Conservation (phyloP, 2,329 filamentous ascomycete species). For the Colletotrichum spaethianum region DNA sequence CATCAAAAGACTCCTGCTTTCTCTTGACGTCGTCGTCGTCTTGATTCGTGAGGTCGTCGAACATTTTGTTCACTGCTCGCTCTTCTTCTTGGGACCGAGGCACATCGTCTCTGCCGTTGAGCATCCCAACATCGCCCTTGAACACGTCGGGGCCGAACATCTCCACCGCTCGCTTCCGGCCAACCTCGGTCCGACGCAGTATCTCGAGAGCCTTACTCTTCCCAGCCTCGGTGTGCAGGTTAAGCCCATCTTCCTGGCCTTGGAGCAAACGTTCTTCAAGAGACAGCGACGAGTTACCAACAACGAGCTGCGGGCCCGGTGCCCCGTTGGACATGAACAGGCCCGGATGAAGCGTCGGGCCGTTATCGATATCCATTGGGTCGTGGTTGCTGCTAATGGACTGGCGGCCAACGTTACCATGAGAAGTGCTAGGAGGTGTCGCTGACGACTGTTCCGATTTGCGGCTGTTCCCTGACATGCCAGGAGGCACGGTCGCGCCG, state of each 20-base stretch:
- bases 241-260: slow-evolving; percentile 61
- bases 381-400: slow-evolving; percentile 49
- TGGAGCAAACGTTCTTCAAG: slow-evolving; percentile 67
- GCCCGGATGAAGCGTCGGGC: slow-evolving; percentile 56
- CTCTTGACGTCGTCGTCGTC: slow-evolving; percentile 65
- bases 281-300: slow-evolving; percentile 56
- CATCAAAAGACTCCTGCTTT: slow-evolving; percentile 52
- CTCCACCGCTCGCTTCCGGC: slow-evolving; percentile 64
- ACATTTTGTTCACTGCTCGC: slow-evolving; percentile 68
- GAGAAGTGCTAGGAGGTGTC: slow-evolving; percentile 45
- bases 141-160: slow-evolving; percentile 67
- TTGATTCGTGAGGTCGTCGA: slow-evolving; percentile 68
- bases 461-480: slow-evolving; percentile 19
- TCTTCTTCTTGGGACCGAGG: slow-evolving; percentile 55
- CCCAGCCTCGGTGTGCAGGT: slow-evolving; percentile 60
- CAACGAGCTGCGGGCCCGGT: slow-evolving; percentile 59
- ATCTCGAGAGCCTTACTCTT: slow-evolving; percentile 68
- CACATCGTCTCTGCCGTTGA: slow-evolving; percentile 39
- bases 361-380: slow-evolving; percentile 56
- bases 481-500: slow-evolving; percentile 33
- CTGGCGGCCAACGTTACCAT: slow-evolving; percentile 40
- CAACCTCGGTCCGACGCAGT: slow-evolving; percentile 63
- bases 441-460: slow-evolving; percentile 42
- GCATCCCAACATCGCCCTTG: slow-evolving; percentile 47
- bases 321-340: slow-evolving; percentile 57